Evolutionary conservation across 1,284 basidiomycete species (phyloP), one percentile per base, ranked within the genome.

Genomic region (Agroathelia rolfsii): DNA sequence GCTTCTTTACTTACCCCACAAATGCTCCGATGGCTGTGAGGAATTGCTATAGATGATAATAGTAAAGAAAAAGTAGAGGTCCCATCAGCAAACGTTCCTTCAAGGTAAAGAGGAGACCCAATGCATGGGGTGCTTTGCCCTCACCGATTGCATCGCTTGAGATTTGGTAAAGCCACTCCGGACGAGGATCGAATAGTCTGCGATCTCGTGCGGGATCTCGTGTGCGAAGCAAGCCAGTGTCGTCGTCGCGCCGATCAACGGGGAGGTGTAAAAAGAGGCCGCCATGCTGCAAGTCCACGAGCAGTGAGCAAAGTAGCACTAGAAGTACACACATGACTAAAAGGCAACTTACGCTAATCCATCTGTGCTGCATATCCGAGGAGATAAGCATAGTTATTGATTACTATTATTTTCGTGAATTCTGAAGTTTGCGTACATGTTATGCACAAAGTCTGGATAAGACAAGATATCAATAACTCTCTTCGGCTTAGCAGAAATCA

Each of bases 161-260:
- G 60, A 66, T 57, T 92, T 92, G 12, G 80, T 84, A 53, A 92
- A 90, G 5, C 87, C 87, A 42, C 83, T 87, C 35, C 88, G 81
- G 32, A 89, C 74, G 22, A 90, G 63, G 46, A 92, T 90, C 11
- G 84, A 88, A 51, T 90, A 90, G 54, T 92, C 87, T 12, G 87
- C 88, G 39, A 92, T 90, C 64, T 89, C 86, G 49, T 89, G 86
- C 11, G 86, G 86, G 35, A 90, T 89, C 55, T 92, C 87, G 53
- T 92, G 87, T 4, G 85, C 86, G 51, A 92, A 90, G 48, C 87
- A 90, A 11, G 88, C 88, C 28, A 92, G 68, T 7, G 87, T 89
- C 2, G 87, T 90, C 32, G 87, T 89, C 23, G 87, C 87, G 25
- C 87, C 87, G 43, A 92, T 85, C 32, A 87, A 64, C 2, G 87